Percentiles rank a stretch among this genome's conserved stretches.
Conservation (phyloP, 139 green algal genomes). For the Spirogloea muscicola region DNA sequence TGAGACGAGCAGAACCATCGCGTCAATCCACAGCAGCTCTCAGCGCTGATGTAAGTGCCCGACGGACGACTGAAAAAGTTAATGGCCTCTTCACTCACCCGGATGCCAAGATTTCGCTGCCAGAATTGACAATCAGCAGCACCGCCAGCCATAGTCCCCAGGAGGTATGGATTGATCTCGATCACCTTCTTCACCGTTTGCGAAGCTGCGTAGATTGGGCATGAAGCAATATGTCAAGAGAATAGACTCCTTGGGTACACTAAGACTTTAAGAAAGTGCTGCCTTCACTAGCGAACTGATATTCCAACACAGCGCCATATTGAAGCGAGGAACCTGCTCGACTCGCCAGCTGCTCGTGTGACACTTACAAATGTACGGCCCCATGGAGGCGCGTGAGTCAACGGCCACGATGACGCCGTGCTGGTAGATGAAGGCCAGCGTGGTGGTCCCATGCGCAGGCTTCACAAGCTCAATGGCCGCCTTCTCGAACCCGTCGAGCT, state of each 20-base stretch:
- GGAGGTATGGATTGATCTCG: slow-evolving; percentile 97
- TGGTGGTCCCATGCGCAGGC: slow-evolving; percentile 95
- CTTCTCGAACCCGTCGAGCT: slow-evolving; percentile 90
- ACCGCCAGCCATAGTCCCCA: slow-evolving; percentile 98
- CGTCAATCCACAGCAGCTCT: too few relatives aligned
- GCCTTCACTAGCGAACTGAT: too few relatives aligned
- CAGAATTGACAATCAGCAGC: slow-evolving; percentile 98
- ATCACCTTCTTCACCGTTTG: slow-evolving; percentile 74
- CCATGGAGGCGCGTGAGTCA: slow-evolving; percentile 92
- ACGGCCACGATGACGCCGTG: slow-evolving; percentile 94
- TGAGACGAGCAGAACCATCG: too few relatives aligned
- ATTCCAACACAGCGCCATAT: too few relatives aligned
- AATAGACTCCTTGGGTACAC: too few relatives aligned
- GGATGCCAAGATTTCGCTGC: slow-evolving; percentile 85
- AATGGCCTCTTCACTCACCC: slow-evolving; percentile 12
- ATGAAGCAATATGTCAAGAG: too few relatives aligned
- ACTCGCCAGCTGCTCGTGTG: too few relatives aligned
- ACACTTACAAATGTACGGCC: slow-evolving; percentile 89
- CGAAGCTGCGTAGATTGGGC: slow-evolving; percentile 39
- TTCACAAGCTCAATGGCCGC: slow-evolving; percentile 94
- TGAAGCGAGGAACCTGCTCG: too few relatives aligned
- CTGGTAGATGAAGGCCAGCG: slow-evolving; percentile 96
- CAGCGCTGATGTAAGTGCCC: too few relatives aligned
- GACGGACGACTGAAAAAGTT: neutral
- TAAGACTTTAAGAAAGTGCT: too few relatives aligned